phyloP scores from a whole-genome alignment of 2,329 filamentous ascomycete species.

The Nigrospora osmanthi region DNA sequence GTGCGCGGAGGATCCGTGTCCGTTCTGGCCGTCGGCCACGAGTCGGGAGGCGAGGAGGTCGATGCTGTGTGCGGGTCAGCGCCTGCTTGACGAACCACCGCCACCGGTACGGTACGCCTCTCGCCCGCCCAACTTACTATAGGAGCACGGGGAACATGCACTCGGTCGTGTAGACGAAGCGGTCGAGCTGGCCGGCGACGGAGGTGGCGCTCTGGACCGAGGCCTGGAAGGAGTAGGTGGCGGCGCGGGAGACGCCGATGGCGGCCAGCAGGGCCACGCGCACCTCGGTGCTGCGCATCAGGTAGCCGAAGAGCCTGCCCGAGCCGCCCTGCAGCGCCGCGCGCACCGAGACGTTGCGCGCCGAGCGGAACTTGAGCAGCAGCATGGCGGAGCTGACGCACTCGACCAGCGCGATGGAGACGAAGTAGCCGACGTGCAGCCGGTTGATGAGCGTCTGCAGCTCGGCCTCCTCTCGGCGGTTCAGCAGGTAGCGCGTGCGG shows the following conservation, averaged over 20 bases:
- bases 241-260: constrained; percentile 28
- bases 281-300: constrained; percentile 32
- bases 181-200: constrained; percentile 28
- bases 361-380: constrained; percentile 25
- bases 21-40: not conserved
- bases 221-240: constrained; percentile 31
- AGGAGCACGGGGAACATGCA: constrained; percentile 33
- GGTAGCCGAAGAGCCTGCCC: constrained; percentile 25
- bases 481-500: constrained; percentile 20
- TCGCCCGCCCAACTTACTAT: constrained; percentile 20
- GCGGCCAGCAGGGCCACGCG: constrained; percentile 28
- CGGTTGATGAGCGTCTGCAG: constrained; percentile 24
- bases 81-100: not conserved
- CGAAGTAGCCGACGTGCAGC: constrained; percentile 33
- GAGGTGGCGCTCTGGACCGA: constrained; percentile 26
- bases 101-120: no score
- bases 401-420: constrained; percentile 30
- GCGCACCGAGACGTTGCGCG: constrained; percentile 20
- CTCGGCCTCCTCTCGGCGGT: constrained; percentile 4
- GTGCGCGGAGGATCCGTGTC: not conserved
- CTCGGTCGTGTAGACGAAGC: constrained; percentile 32
- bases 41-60: constrained; percentile 1
- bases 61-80: not conserved
- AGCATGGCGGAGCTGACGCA: constrained; percentile 30
- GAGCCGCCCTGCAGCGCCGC: constrained; percentile 12